phyloP scores from a whole-genome alignment of 352 stramenopile genomes.

The Elongisporangium anandrum region DNA sequence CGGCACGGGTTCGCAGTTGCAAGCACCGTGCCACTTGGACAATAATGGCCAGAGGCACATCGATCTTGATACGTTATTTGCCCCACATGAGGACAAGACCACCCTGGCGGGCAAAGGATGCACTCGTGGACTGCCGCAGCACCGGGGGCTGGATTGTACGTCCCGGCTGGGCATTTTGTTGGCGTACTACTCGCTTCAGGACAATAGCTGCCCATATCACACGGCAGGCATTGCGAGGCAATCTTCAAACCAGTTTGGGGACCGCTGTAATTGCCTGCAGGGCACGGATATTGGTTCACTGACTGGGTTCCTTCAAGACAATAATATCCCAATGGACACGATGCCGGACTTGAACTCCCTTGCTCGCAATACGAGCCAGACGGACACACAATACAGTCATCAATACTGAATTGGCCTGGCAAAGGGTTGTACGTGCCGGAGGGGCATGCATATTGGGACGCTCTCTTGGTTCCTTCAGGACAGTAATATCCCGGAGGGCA shows the following conservation, averaged over 20 bases:
- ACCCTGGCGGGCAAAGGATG: slow-evolving; percentile 60
- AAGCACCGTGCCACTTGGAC: slow-evolving; percentile 55
- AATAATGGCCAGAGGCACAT: slow-evolving; percentile 70
- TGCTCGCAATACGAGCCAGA: slow-evolving; percentile 61
- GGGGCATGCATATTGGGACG: slow-evolving; percentile 77
- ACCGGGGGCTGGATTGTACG: slow-evolving; percentile 60
- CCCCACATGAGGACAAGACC: slow-evolving; percentile 65
- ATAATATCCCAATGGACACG: slow-evolving; percentile 80
- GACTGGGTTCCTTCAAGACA: slow-evolving; percentile 68
- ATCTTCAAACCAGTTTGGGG: slow-evolving; percentile 41
- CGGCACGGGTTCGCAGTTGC: slow-evolving; percentile 58
- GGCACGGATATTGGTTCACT: slow-evolving; percentile 78
- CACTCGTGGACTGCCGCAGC: slow-evolving; percentile 55
- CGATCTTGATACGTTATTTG: slow-evolving; percentile 58
- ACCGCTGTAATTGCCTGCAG: slow-evolving; percentile 81
- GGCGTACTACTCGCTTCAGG: slow-evolving; percentile 68
- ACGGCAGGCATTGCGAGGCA: slow-evolving; percentile 51
- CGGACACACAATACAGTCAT: slow-evolving; percentile 56
- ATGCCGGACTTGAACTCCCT: slow-evolving; percentile 32
- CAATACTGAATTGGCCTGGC: slow-evolving; percentile 36
- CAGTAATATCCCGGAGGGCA: slow-evolving; percentile 73
- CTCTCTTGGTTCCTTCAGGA: slow-evolving; percentile 56
- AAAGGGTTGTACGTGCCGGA: slow-evolving; percentile 79
- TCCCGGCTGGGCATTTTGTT: slow-evolving; percentile 62
- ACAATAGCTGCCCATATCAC: slow-evolving; percentile 77